Evolutionary conservation across 192 early-diverging fungal species (phyloP).

Genomic region (Spizellomyces sp.): DNA sequence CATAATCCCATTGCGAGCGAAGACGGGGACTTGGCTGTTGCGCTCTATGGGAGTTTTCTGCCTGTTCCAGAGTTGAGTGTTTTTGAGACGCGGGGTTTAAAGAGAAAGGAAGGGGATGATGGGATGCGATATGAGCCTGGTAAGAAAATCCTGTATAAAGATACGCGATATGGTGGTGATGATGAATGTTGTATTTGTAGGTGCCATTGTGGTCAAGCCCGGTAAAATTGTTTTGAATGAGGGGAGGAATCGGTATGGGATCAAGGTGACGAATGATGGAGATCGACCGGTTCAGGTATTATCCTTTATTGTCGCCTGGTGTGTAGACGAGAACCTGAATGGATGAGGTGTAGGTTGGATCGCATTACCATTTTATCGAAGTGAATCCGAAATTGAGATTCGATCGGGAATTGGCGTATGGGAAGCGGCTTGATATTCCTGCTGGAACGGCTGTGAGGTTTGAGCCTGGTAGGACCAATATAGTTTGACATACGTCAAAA

Average conservation of each 20-base stretch:
- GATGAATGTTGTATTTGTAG: slow-evolving; percentile 43
- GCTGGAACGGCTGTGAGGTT: slow-evolving; percentile 94
- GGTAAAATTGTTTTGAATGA: slow-evolving; percentile 78
- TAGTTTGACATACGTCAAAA: slow-evolving; percentile 9
- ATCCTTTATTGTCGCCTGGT: background rate
- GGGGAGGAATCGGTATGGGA: slow-evolving; percentile 64
- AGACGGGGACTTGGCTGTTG: slow-evolving; percentile 81
- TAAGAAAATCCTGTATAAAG: too few species aligned
- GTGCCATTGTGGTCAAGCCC: slow-evolving; percentile 66
- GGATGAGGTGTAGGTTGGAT: slow-evolving; percentile 68
- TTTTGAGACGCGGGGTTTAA: background rate
- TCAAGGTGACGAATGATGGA: slow-evolving; percentile 89
- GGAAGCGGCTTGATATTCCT: slow-evolving; percentile 86
- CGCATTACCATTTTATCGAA: slow-evolving; percentile 97
- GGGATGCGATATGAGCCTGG: too few species aligned
- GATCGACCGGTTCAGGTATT: slow-evolving; percentile 89
- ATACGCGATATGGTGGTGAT: too few species aligned
- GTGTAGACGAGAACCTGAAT: too few species aligned
- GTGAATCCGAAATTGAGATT: slow-evolving; percentile 79
- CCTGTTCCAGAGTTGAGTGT: slow-evolving; percentile 63
- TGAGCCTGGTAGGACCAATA: slow-evolving; percentile 63
- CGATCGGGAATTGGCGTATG: slow-evolving; percentile 84
- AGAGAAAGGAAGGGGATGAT: too few species aligned
- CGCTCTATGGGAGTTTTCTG: slow-evolving; percentile 85
- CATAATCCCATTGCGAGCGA: slow-evolving; percentile 85